A percentile compares a stretch with the other conserved stretches of the same genome.
phyloP scores from a whole-genome alignment of 305 asterid species.

The Withania somnifera region DNA sequence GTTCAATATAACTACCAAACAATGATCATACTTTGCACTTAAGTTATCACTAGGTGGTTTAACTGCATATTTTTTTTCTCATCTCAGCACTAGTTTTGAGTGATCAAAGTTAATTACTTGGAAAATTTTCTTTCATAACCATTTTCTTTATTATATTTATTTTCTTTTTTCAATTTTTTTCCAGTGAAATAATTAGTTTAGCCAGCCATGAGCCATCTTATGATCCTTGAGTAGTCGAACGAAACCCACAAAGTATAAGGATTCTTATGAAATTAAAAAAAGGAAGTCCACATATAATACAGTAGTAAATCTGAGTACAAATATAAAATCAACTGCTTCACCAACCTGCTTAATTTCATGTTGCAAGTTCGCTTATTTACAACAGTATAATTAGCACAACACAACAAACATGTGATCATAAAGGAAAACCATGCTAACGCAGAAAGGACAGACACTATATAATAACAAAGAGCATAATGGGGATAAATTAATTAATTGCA shows the following conservation, averaged over 20 bases:
- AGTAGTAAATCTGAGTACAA: background rate
- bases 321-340: background rate
- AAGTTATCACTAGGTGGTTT: background rate
- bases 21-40: background rate
- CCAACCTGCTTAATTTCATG: background rate
- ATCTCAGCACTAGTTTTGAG: background rate
- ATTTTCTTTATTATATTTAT: background rate
- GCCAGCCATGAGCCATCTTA: background rate
- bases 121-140: background rate
- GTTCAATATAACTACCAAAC: background rate
- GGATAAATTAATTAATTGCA: background rate
- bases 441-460: background rate
- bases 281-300: background rate
- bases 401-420: background rate
- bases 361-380: background rate
- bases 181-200: background rate
- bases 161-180: background rate
- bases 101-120: background rate
- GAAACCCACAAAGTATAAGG: background rate
- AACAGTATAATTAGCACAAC: background rate
- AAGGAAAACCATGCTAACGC: background rate
- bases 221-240: background rate
- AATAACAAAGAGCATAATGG: background rate
- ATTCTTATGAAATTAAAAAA: background rate
- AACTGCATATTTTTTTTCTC: background rate